phyloP scores from a whole-genome alignment of 2,329 filamentous ascomycete species.

The Diaporthe citri region DNA sequence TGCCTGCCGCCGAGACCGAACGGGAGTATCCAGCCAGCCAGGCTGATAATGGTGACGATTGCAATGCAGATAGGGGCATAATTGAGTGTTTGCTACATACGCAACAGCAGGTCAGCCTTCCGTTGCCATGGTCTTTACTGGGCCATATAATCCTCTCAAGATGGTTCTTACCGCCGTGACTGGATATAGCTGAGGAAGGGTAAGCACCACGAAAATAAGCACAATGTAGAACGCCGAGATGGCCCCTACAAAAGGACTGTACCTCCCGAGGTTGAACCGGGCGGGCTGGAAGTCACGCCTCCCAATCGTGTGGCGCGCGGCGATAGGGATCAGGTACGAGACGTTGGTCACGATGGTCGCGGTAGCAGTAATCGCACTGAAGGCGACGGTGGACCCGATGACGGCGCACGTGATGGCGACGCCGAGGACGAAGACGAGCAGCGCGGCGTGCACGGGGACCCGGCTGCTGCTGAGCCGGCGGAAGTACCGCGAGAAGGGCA shows the following conservation, averaged over 20 bases:
- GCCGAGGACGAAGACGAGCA: slow-evolving; percentile 49
- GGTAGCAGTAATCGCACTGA: slow-evolving; percentile 53
- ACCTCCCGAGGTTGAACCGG: slow-evolving; percentile 51
- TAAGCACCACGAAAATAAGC: slow-evolving; percentile 52
- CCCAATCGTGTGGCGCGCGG: slow-evolving; percentile 54
- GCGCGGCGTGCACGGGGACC: slow-evolving; percentile 53
- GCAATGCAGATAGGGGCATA: slow-evolving; percentile 56
- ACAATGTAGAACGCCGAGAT: slow-evolving; percentile 50
- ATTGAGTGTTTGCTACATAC: slow-evolving; percentile 50
- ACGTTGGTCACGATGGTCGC: slow-evolving; percentile 55
- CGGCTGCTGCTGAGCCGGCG: slow-evolving; percentile 48
- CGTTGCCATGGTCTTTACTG: not conserved
- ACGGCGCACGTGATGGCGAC: slow-evolving; percentile 52
- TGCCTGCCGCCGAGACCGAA: slow-evolving; percentile 49
- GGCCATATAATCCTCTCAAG: too few species aligned
- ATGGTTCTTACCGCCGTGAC: slow-evolving; percentile 44
- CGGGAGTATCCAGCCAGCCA: slow-evolving; percentile 53
- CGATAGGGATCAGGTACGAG: slow-evolving; percentile 54
- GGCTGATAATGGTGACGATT: slow-evolving; percentile 50
- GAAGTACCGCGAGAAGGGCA: slow-evolving; percentile 53
- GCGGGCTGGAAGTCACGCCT: slow-evolving; percentile 50
- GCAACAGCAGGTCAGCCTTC: not conserved
- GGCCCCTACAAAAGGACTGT: slow-evolving; percentile 43
- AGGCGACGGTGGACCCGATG: slow-evolving; percentile 53
- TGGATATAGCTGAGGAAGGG: slow-evolving; percentile 54